Conservation (phyloP, 2,329 filamentous ascomycete species). For the Aspergillus uvarum region DNA sequence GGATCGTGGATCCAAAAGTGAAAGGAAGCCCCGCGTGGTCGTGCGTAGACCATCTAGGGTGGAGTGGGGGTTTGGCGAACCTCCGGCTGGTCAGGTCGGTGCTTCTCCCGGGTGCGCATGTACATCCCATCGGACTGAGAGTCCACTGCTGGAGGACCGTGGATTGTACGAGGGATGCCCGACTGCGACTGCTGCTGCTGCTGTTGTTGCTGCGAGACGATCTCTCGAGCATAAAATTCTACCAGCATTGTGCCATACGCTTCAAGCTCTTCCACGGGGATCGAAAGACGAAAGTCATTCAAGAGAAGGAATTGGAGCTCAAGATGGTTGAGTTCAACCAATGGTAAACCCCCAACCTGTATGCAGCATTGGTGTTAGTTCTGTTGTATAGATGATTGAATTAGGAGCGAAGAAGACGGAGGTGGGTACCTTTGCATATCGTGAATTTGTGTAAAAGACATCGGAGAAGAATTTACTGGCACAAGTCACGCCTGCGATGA, state of each 20-base stretch:
- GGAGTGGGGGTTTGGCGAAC: constrained; percentile 38
- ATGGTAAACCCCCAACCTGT: constrained; percentile 88
- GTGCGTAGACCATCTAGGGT: constrained; percentile 21
- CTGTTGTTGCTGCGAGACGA: constrained; percentile 64
- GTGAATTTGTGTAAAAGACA: constrained; percentile 97
- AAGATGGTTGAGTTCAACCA: constrained; percentile 90
- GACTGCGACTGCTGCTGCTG: constrained; percentile 23
- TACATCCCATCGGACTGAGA: constrained; percentile 33
- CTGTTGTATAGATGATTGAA: neutral
- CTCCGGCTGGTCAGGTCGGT: constrained; percentile 21
- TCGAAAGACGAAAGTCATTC: constrained; percentile 91
- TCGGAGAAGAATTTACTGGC: constrained; percentile 99
- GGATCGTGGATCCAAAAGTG: neutral
- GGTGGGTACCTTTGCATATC: constrained; percentile 87
- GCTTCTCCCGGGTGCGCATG: constrained; percentile 33
- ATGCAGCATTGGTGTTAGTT: constrained; percentile 1
- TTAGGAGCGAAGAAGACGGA: neutral
- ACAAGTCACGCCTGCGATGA: constrained; percentile 96
- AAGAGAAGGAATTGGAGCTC: constrained; percentile 93
- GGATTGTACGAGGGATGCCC: constrained; percentile 21
- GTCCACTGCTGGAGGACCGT: constrained; percentile 16
- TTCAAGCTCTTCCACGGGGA: constrained; percentile 92
- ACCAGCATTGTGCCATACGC: constrained; percentile 98
- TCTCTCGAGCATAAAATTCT: constrained; percentile 92
- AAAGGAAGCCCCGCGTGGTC: neutral